A percentile compares a stretch with the other conserved stretches of the same genome.
These are phyloP conservation scores for Juglanconis sp. DNA, from an alignment of 2,329 filamentous ascomycete species.

Conservation along the genomic window DNA sequence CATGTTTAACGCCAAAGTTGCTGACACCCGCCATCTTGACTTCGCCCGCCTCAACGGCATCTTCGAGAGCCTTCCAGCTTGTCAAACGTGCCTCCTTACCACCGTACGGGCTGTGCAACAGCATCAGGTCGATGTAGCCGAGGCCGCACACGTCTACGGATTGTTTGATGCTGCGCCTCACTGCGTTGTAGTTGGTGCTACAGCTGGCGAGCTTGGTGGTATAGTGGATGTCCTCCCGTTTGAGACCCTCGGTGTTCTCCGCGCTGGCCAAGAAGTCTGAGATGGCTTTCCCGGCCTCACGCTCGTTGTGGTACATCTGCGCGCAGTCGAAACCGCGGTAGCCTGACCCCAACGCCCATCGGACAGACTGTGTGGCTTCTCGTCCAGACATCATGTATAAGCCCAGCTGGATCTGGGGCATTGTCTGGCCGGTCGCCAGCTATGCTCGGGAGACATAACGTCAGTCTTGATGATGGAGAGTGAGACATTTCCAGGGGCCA, in stretches of 20 bases:
- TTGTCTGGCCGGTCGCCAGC: conserved; percentile 62
- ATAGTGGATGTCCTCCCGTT: conserved; percentile 71
- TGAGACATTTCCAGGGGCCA: background rate
- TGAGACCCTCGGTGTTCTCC: conserved; percentile 43
- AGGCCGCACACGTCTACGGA: conserved; percentile 64
- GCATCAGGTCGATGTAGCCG: conserved; percentile 75
- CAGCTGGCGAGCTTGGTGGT: conserved; percentile 75
- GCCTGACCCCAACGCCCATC: conserved; percentile 51
- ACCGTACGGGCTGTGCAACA: conserved; percentile 77
- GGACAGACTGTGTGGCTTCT: conserved; percentile 58
- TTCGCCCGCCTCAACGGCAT: conserved; percentile 70
- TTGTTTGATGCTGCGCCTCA: conserved; percentile 62
- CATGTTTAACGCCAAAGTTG: conserved; percentile 75
- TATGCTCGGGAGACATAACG: conserved; percentile 26
- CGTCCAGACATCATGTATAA: conserved; percentile 67
- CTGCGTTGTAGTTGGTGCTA: conserved; percentile 61
- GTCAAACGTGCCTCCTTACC: conserved; percentile 64
- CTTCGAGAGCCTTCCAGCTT: conserved; percentile 74
- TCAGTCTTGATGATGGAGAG: conserved; percentile 18
- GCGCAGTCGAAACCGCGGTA: conserved; percentile 52
- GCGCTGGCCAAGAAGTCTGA: conserved; percentile 48
- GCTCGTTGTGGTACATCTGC: conserved; percentile 66
- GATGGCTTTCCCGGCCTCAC: conserved; percentile 65
- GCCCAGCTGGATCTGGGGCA: conserved; percentile 71
- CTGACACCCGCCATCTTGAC: conserved; percentile 70